Evolutionary conservation across 1,284 basidiomycete species (phyloP), one percentile per base, ranked within the genome.

Genomic region (Heliocybe sulcata): DNA sequence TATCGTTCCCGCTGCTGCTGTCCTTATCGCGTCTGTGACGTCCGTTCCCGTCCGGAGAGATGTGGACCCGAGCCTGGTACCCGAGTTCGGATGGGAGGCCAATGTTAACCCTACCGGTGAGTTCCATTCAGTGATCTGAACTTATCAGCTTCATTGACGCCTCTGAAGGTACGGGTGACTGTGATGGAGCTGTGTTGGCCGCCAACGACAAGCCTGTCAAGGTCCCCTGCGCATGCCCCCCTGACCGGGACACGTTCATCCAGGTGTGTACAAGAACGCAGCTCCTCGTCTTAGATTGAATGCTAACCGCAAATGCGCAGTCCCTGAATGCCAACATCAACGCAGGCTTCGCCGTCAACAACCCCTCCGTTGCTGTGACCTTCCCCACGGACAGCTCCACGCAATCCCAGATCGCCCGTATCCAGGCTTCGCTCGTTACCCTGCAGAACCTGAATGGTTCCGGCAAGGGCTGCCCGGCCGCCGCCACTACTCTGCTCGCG

Each of bases 211-310:
- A 75, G 50, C 72, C 75, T 6, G 74, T 83, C 61, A 75, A 76
- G 61, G 74, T 87, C 47, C 84, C 84, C 10, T 86, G 82, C 63
- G 61, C 70, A 26, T 87, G 85, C 67, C 85, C 83, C 31, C 83
- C 82, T 1, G 71, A 75, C 52, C 73, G 77, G 51, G 62, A 66
- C 12, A 63, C 69, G 22, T 85, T 83, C 67, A 70, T 83, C 55
- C 51, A 69, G 14, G 78, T 80, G 61, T 57, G 73, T 62, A n/a
- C 35, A 19, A 8, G 4, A 4, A 12, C 12, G 9, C 26, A 14
- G 6, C n/a, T 19, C 14, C 12, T 29, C 4, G 16, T 23, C 38
- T 27, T 42, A 11, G 16, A 25, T 35, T n/a, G 12, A 33, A 11
- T 9, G 19, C 12, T 12, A 23, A 69, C 12, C 19, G 56, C 60